Evolutionary conservation across 2,329 filamentous ascomycete genomes (phyloP).

Genomic region (Pseudogymnoascus sp.): DNA sequence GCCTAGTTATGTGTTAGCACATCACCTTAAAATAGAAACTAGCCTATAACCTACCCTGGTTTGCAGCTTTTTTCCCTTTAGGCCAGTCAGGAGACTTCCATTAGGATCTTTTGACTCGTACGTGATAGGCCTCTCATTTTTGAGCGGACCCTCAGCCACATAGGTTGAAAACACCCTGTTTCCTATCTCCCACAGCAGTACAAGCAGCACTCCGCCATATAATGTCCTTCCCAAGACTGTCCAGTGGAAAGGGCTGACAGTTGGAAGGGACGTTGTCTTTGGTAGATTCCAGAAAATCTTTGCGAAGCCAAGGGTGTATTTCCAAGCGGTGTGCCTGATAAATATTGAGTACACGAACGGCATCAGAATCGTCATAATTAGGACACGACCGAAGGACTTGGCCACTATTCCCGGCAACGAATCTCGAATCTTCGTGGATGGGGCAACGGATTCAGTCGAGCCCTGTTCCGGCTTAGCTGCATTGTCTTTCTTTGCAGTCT

Average conservation of each 20-base stretch:
- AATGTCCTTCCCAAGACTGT: conserved; percentile 51
- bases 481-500: conserved; percentile 25
- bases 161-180: conserved; percentile 77
- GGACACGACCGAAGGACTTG: conserved; percentile 29
- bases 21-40: not conserved
- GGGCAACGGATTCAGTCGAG: conserved; percentile 27
- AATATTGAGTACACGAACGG: conserved; percentile 56
- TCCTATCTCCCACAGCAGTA: conserved; percentile 68
- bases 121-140: conserved; percentile 78
- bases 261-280: conserved; percentile 58
- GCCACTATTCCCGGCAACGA: not conserved
- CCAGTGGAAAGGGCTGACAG: conserved; percentile 51
- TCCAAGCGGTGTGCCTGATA: conserved; percentile 61
- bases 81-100: conserved; percentile 75
- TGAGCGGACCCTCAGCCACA: conserved; percentile 73
- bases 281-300: conserved; percentile 71
- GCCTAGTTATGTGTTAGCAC: conserved; percentile 40
- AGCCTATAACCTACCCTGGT: conserved; percentile 51
- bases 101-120: conserved; percentile 85
- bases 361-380: conserved; percentile 38
- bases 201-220: conserved; percentile 59
- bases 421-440: conserved; percentile 35
- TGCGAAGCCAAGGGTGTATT: conserved; percentile 62
- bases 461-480: conserved; percentile 8
- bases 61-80: conserved; percentile 76